These are phyloP conservation scores for Rasamsonia emersonii DNA, from an alignment of 2,329 filamentous ascomycete species.

Conservation along the genomic window DNA sequence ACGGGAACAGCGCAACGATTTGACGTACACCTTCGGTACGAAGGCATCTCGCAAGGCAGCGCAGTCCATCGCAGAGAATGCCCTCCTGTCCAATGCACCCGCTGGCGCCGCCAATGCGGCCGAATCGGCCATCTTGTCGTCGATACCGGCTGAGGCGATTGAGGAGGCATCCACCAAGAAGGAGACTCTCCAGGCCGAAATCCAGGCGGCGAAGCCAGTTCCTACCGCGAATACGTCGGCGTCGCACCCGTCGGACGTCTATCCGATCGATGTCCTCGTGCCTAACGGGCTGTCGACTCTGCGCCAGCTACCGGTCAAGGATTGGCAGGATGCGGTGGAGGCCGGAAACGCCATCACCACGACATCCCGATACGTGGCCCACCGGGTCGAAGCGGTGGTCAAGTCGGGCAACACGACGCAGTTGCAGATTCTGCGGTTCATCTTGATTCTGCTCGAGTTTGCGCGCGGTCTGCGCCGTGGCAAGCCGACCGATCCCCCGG, in stretches of 20 bases:
- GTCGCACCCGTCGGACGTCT: slow-evolving; percentile 38
- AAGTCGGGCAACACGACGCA: slow-evolving; percentile 31
- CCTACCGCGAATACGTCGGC: slow-evolving; percentile 35
- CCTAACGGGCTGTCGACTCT: slow-evolving; percentile 34
- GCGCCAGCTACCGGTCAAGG: slow-evolving; percentile 33
- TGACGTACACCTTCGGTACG: slow-evolving; percentile 43
- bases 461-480: slow-evolving; percentile 23
- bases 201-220: slow-evolving; percentile 39
- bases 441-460: slow-evolving; percentile 37
- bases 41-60: slow-evolving; percentile 43
- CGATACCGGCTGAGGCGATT: slow-evolving; percentile 28
- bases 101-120: slow-evolving; percentile 27
- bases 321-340: slow-evolving; percentile 33
- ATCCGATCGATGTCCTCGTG: slow-evolving; percentile 34
- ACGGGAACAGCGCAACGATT: slow-evolving; percentile 31
- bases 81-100: slow-evolving; percentile 34
- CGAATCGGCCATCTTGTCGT: slow-evolving; percentile 35
- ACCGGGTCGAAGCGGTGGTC: slow-evolving; percentile 32
- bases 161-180: slow-evolving; percentile 24
- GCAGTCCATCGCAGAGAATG: slow-evolving; percentile 40
- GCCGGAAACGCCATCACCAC: slow-evolving; percentile 27
- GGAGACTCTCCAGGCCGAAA: slow-evolving; percentile 29
- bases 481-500: slow-evolving; percentile 18
- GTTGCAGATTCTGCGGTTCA: slow-evolving; percentile 37
- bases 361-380: slow-evolving; percentile 36